Base-by-base conservation (phyloP, 306 rosid genomes). In the Geum urbanum region DNA sequence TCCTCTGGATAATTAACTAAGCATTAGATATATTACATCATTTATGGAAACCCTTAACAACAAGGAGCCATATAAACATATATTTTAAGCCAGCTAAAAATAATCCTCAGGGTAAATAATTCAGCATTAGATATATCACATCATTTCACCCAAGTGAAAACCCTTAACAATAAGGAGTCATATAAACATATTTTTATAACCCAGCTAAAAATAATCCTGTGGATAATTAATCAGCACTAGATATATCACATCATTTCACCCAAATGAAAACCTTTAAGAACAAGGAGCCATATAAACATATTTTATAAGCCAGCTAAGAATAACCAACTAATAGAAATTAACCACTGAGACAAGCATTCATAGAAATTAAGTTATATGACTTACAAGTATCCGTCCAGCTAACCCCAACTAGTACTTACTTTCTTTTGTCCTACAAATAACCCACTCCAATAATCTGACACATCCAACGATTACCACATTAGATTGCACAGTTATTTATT, bases 101-200 rank as follows among this genome's bases (percentile, higher is more conserved):
- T 96, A 79, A 89, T 16, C 81, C 97, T 87, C 96, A 89, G 71
- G 57, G 82, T 15, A 16, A 47, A 44, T 12, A 58, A 4, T n/a
- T 9, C 66, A 66, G 9, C 40, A 41, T 65, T 11, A 61, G 76
- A 9, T 10, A 7, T 55, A 19, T 9, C 4, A 9, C 7, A 14
- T 40, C 40, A 45, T 7, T 53, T 27, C 39, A 60, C n/a, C 51
- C 45, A 5, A 43, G 12, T 20, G 0, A 8, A 20, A 46, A 39
- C 46, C 46, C 11, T 43, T 43, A 43, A 43, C 2, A 43, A 43
- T 10, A 43, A 43, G 46, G 46, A 43, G 46, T 10, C 8, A 19
- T 32, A 10, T 2, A 3, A 19, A 20, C 19, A 53, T 12, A 53
- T n/a, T 4, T 18, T 8, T 18, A 18, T 8, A 19, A 54, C 11